A percentile compares a stretch with the other conserved stretches of the same genome.
Conservation (phyloP, 768 basidiomycete genomes). For the Rubroboletus pulcherrimus region DNA sequence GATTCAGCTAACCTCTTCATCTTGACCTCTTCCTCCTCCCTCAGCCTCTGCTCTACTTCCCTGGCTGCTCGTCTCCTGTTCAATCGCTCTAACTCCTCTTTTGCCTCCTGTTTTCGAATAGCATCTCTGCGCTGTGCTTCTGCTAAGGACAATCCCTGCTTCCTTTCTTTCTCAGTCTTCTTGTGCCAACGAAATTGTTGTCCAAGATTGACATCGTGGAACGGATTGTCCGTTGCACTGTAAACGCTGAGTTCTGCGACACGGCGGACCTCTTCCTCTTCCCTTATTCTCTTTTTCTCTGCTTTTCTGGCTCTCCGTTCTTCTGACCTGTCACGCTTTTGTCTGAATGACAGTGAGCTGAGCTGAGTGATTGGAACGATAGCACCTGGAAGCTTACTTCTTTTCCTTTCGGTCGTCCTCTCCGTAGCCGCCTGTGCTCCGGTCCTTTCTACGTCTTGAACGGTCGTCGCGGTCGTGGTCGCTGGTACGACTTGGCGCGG, state of each 20-base stretch:
- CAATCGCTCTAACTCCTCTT: slow-evolving; percentile 90
- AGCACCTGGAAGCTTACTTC: slow-evolving; percentile 38
- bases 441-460: slow-evolving; percentile 22
- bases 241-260: slow-evolving; percentile 95
- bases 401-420: slow-evolving; percentile 39
- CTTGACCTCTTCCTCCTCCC: slow-evolving; percentile 90
- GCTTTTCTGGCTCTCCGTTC: slow-evolving; percentile 81
- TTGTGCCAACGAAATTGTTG: slow-evolving; percentile 99
- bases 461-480: slow-evolving; percentile 32
- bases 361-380: not conserved
- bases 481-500: slow-evolving; percentile 31
- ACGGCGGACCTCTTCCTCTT: slow-evolving; percentile 88
- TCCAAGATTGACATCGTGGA: slow-evolving; percentile 94
- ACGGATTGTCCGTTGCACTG: slow-evolving; percentile 95
- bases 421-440: slow-evolving; percentile 16
- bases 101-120: slow-evolving; percentile 80
- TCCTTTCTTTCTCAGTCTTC: slow-evolving; percentile 94
- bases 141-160: slow-evolving; percentile 72
- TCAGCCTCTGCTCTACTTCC: slow-evolving; percentile 80
- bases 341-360: slow-evolving; percentile 41
- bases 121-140: slow-evolving; percentile 82
- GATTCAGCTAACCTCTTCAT: slow-evolving; percentile 91
- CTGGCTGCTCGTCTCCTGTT: slow-evolving; percentile 89
- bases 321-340: slow-evolving; percentile 83
- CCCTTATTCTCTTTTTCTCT: slow-evolving; percentile 78